phyloP scores from a whole-genome alignment of 192 early-diverging fungal genomes.

The Gaertneriomyces semiglobifer region DNA sequence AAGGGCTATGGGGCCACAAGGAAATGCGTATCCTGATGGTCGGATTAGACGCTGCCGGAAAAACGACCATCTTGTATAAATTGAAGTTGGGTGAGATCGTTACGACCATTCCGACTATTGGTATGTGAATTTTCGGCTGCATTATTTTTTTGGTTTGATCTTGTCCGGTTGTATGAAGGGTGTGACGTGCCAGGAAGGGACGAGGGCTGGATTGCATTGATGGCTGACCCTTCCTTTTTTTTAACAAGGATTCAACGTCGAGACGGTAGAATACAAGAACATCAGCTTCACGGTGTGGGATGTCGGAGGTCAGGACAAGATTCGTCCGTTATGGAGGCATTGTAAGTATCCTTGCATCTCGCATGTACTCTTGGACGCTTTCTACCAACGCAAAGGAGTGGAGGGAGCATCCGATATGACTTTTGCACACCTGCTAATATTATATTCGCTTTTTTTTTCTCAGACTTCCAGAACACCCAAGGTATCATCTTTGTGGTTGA shows the following conservation, averaged over 20 bases:
- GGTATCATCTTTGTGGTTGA: constrained; percentile 97
- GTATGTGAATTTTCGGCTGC: constrained; percentile 56
- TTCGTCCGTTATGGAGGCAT: constrained; percentile 96
- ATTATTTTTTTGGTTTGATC: constrained; percentile 31
- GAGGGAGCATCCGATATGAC: too few species aligned
- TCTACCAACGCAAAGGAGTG: not conserved
- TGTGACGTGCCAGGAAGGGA: not conserved
- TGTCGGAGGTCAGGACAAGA: constrained; percentile 98
- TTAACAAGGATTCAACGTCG: constrained; percentile 87
- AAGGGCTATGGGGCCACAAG: constrained; percentile 78
- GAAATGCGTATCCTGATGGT: constrained; percentile 98
- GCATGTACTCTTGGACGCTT: not conserved
- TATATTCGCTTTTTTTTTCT: not conserved
- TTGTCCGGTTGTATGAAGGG: not conserved
- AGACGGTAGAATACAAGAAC: constrained; percentile 98
- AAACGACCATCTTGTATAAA: constrained; percentile 99
- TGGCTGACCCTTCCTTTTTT: not conserved
- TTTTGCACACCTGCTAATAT: not conserved
- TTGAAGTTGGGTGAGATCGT: constrained; percentile 98
- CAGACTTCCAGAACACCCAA: constrained; percentile 96
- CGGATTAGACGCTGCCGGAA: constrained; percentile 53
- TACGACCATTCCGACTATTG: constrained; percentile 98
- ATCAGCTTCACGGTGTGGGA: constrained; percentile 98
- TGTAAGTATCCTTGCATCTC: constrained; percentile 51
- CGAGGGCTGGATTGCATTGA: not conserved